Base-by-base conservation (phyloP, 768 basidiomycete genomes). In the Favolaschia claudopus region DNA sequence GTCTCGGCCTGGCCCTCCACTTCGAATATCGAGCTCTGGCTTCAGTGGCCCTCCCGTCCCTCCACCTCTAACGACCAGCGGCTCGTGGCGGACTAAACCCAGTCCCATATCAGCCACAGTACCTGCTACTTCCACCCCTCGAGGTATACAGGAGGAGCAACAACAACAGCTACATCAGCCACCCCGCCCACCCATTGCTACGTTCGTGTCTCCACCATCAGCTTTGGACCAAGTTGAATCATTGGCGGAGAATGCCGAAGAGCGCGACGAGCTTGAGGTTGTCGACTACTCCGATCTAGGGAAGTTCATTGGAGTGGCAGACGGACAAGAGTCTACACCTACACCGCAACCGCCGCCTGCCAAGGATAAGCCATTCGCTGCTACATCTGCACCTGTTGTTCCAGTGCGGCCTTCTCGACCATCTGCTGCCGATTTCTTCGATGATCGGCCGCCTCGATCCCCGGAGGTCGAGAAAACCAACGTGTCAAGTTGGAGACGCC, bases 231-330 rank as follows among this genome's bases (percentile, higher is more conserved):
- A 77, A 42, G 75, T 80, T 28, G 79, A 77, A 55, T 70, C 79
- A 19, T 73, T 89, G n/a, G 74, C 75, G 17, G 72, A 79, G 37
- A 72, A 74, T 51, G 71, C 79, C 5, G 84, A 82, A 20, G 89
- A 89, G 64, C n/a, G n/a, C n/a, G n/a, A n/a, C n/a, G 82, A 86
- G 52, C 79, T 93, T 4, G 91, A 93, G 66, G 83, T 90, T n/a
- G 84, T 94, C 7, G 91, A 93, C 67, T 94, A 92, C 64, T 83
- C 83, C 3, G 91, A 94, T 43, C 79, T 93, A 70, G 89, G 80
- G 38, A 88, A 85, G 74, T 84, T 93, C 58, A 79, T 90, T 12
- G 86, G 83, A 27, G 75, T 75, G 43, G 44, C 77, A 19, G 70
- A 71, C 32, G 49, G 54, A n/a, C n/a, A n/a, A n/a, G n/a, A n/a